Conservation (phyloP, 306 rosid genomes). For the Mimosa pudica region DNA sequence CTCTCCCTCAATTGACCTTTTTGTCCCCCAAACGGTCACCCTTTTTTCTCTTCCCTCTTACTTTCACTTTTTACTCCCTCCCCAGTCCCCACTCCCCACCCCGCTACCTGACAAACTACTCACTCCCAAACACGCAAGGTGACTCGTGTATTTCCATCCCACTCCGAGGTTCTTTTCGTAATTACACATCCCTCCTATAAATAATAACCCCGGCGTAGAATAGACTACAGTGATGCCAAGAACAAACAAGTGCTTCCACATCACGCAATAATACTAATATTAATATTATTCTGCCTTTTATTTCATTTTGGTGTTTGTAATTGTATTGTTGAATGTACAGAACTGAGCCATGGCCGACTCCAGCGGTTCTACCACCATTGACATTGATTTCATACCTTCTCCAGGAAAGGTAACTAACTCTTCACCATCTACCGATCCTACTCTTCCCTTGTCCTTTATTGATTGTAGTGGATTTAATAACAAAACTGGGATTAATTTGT, state of each 20-base stretch:
- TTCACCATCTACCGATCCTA: background rate
- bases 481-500: background rate
- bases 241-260: background rate
- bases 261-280: background rate
- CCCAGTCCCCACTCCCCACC: no score
- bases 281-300: background rate
- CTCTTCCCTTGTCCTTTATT: background rate
- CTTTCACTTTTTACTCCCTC: slow-evolving; percentile 48
- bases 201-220: background rate
- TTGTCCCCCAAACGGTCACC: slow-evolving; percentile 67
- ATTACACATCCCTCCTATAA: slow-evolving; percentile 19
- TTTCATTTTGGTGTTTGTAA: slow-evolving; percentile 12
- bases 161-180: slow-evolving; percentile 39
- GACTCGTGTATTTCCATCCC: slow-evolving; percentile 28
- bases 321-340: slow-evolving; percentile 24
- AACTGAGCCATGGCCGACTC: slow-evolving; percentile 64
- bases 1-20: slow-evolving; percentile 10
- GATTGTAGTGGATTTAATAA: background rate
- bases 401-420: slow-evolving; percentile 68
- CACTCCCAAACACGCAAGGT: slow-evolving; percentile 14
- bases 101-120: background rate
- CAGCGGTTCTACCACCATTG: slow-evolving; percentile 75
- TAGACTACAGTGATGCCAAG: background rate
- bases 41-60: slow-evolving; percentile 30
- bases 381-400: slow-evolving; percentile 70